Evolutionary conservation across 163 green algal species (phyloP).

Genomic region (Trebouxiophyceae sp.): DNA sequence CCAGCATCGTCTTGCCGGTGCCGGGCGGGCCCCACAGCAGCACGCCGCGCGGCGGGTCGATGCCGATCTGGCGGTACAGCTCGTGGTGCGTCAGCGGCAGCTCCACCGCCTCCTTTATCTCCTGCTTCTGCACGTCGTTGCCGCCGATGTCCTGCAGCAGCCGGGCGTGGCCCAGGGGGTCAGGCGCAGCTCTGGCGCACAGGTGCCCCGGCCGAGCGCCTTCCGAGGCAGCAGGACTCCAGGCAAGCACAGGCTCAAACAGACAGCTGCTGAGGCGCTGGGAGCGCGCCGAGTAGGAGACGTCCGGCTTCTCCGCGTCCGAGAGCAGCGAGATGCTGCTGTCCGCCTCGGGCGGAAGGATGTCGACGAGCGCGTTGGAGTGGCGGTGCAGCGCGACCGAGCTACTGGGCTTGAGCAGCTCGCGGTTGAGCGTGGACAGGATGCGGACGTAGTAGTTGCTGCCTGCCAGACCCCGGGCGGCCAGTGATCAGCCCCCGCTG

Average conservation of each 20-base stretch:
- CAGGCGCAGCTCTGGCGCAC: neutral
- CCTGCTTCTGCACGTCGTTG: slow-evolving; percentile 99
- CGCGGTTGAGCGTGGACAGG: slow-evolving; percentile 35
- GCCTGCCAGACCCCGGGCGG: too few relatives aligned
- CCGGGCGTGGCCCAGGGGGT: neutral
- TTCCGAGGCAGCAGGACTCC: too few relatives aligned
- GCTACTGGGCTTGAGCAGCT: slow-evolving; percentile 91
- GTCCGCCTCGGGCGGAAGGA: slow-evolving; percentile 97
- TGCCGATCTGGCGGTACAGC: slow-evolving; percentile 89
- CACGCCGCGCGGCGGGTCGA: slow-evolving; percentile 83
- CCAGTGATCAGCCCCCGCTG: too few relatives aligned
- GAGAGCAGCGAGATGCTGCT: slow-evolving; percentile 91
- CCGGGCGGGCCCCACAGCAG: slow-evolving; percentile 83
- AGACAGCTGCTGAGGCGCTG: slow-evolving; percentile 26
- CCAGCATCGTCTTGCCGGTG: slow-evolving; percentile 96
- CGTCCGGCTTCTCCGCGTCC: slow-evolving; percentile 89
- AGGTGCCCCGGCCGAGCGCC: too few relatives aligned
- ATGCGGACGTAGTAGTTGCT: slow-evolving; percentile 86
- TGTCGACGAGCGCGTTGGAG: slow-evolving; percentile 97
- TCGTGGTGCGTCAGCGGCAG: slow-evolving; percentile 92
- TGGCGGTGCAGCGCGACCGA: slow-evolving; percentile 96
- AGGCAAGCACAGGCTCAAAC: slow-evolving; percentile 61
- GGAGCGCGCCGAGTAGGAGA: slow-evolving; percentile 80
- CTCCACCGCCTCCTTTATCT: slow-evolving; percentile 98
- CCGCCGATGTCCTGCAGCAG: slow-evolving; percentile 90